These are phyloP conservation scores for Umbilicus rupestris DNA, from an alignment of 164 flowering plant genomes.

Conservation along the genomic window DNA sequence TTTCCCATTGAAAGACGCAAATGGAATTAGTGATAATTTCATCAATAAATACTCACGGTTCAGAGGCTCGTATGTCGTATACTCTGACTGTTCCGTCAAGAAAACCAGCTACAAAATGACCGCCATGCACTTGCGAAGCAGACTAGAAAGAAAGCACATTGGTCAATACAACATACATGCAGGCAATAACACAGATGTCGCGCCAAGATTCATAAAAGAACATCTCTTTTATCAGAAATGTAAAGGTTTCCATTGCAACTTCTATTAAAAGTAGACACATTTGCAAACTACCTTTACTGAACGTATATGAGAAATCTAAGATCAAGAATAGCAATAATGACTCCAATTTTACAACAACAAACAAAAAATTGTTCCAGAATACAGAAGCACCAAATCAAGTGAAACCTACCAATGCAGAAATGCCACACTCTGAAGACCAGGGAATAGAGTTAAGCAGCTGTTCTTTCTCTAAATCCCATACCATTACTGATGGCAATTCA, in stretches of 20 bases:
- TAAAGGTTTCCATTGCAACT: background rate
- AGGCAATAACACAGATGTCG: background rate
- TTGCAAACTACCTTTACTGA: background rate
- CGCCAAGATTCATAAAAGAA: background rate
- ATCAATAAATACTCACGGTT: conserved; percentile 39
- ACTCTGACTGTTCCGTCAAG: conserved; percentile 80
- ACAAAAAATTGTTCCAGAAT: background rate
- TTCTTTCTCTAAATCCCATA: conserved; percentile 96
- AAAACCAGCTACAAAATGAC: conserved; percentile 85
- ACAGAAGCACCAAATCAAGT: background rate
- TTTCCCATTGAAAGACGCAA: background rate
- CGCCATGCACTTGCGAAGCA: conserved; percentile 93
- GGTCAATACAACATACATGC: background rate
- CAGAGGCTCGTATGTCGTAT: conserved; percentile 85
- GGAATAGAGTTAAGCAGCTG: conserved; percentile 63
- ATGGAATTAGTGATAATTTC: background rate
- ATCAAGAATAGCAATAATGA: background rate
- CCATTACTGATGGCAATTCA: conserved; percentile 73
- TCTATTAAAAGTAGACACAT: background rate
- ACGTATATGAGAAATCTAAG: too few species aligned
- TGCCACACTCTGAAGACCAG: conserved; percentile 58
- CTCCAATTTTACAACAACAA: background rate
- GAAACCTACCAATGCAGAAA: conserved; percentile 62
- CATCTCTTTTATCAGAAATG: background rate
- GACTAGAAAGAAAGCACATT: conserved; percentile 33